Evolutionary conservation across 495 filamentous ascomycete species (phyloP).

Genomic region (Neurospora sp.): DNA sequence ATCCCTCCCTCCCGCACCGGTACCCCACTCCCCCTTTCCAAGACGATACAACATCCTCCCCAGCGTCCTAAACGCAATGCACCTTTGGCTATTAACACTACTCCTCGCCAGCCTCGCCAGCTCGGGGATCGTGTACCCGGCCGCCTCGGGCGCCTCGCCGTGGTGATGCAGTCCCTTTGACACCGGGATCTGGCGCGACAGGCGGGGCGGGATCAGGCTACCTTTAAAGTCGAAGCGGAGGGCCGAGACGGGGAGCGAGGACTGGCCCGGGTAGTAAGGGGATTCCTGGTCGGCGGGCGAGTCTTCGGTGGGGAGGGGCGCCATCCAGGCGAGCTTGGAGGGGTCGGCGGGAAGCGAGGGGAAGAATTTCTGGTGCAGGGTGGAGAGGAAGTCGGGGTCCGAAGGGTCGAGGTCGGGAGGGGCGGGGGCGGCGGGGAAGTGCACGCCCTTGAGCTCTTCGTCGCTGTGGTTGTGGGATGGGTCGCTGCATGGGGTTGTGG

Average conservation of each 20-base stretch:
- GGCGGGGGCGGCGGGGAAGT: conserved; percentile 28
- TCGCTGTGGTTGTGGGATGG: conserved; percentile 23
- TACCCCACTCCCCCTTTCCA: conserved; percentile 69
- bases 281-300: conserved; percentile 51
- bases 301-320: conserved; percentile 49
- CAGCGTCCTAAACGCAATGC: conserved; percentile 82
- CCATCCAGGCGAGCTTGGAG: conserved; percentile 81
- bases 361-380: conserved; percentile 87
- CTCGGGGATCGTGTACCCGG: conserved; percentile 89
- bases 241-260: conserved; percentile 58
- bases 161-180: conserved; percentile 86
- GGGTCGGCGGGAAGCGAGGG: conserved; percentile 77
- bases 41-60: conserved; percentile 78
- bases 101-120: conserved; percentile 74
- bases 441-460: conserved; percentile 15
- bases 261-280: conserved; percentile 68
- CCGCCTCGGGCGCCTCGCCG: conserved; percentile 82
- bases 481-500: conserved; percentile 24
- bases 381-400: conserved; percentile 68
- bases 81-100: conserved; percentile 74
- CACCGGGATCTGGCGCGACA: conserved; percentile 58
- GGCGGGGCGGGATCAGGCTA: conserved; percentile 61
- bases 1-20: conserved; percentile 39
- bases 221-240: conserved; percentile 87
- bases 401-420: conserved; percentile 69